These are phyloP conservation scores for Yamadazyma atmosphaerica DNA, from an alignment of 1,139 yeast species.

Conservation along the genomic window DNA sequence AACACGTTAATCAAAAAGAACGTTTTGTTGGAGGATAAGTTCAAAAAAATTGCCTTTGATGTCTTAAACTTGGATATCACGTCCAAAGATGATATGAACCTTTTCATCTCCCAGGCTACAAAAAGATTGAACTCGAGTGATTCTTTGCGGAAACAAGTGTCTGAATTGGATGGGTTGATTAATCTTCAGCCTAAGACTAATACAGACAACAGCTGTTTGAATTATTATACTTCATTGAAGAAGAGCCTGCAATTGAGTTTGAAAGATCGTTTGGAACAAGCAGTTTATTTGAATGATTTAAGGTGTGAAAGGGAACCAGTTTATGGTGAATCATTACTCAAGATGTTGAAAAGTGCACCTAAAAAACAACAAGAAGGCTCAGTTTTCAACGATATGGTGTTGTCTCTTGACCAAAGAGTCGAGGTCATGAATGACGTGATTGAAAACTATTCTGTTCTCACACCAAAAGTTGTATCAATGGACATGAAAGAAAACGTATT, in stretches of 20 bases:
- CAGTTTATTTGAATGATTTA: slow-evolving; percentile 61
- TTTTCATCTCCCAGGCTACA: slow-evolving; percentile 51
- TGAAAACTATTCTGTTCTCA: slow-evolving; percentile 80
- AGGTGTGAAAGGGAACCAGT: slow-evolving; percentile 60
- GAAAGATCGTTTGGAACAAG: slow-evolving; percentile 54
- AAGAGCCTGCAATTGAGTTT: slow-evolving; percentile 51
- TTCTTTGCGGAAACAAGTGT: slow-evolving; percentile 45
- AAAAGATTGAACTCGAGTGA: slow-evolving; percentile 47
- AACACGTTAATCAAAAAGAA: slow-evolving; percentile 46
- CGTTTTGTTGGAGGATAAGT: slow-evolving; percentile 23
- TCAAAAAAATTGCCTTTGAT: slow-evolving; percentile 44
- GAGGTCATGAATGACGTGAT: slow-evolving; percentile 49
- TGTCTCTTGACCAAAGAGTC: slow-evolving; percentile 45
- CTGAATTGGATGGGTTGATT: slow-evolving; percentile 37
- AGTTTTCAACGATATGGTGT: slow-evolving; percentile 31
- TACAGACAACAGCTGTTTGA: slow-evolving; percentile 49
- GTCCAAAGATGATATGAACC: slow-evolving; percentile 44
- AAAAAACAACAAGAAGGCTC: slow-evolving; percentile 11
- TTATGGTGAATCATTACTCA: slow-evolving; percentile 50
- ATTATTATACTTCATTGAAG: slow-evolving; percentile 60
- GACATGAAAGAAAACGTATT: slow-evolving; percentile 67
- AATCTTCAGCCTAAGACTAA: slow-evolving; percentile 26
- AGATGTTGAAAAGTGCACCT: slow-evolving; percentile 19
- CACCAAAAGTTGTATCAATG: slow-evolving; percentile 81
- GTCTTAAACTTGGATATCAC: slow-evolving; percentile 64